Conservation (phyloP, 208 protist genomes). For the Acanthamoeba healyi region DNA sequence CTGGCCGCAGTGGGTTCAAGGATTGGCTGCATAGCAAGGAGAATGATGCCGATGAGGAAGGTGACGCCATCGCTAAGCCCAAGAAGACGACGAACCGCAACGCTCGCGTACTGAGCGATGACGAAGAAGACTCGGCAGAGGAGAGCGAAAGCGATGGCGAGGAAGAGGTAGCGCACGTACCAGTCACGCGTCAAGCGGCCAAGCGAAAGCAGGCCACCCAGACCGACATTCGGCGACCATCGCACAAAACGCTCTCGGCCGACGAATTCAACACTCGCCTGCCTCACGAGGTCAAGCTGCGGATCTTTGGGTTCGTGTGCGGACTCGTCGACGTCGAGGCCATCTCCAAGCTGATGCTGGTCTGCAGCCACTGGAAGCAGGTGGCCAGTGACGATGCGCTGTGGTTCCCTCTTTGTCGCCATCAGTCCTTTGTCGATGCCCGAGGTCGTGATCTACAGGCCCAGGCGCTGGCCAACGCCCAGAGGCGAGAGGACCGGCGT, state of each 20-base stretch:
- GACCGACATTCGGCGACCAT: too few relatives aligned
- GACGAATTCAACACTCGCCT: slow-evolving; percentile 33
- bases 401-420: slow-evolving; percentile 56
- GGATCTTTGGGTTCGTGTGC: slow-evolving; percentile 28
- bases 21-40: neutral
- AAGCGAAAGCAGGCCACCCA: neutral
- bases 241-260: neutral
- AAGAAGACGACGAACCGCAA: neutral
- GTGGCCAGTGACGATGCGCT: slow-evolving; percentile 44
- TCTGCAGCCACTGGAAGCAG: slow-evolving; percentile 40
- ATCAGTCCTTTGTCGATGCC: slow-evolving; percentile 32
- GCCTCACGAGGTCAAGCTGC: slow-evolving; percentile 44
- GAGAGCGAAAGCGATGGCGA: neutral
- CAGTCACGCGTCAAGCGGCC: neutral
- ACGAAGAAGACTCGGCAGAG: neutral
- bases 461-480: neutral
- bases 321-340: neutral
- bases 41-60: neutral
- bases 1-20: neutral
- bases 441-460: slow-evolving; percentile 35
- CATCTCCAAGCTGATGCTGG: slow-evolving; percentile 29
- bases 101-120: neutral
- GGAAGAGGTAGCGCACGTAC: neutral
- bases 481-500: neutral
- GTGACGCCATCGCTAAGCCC: neutral